These are phyloP conservation scores for Saccharomyces hybrid DNA, from an alignment of 1,139 yeast genomes.

Conservation along the genomic window DNA sequence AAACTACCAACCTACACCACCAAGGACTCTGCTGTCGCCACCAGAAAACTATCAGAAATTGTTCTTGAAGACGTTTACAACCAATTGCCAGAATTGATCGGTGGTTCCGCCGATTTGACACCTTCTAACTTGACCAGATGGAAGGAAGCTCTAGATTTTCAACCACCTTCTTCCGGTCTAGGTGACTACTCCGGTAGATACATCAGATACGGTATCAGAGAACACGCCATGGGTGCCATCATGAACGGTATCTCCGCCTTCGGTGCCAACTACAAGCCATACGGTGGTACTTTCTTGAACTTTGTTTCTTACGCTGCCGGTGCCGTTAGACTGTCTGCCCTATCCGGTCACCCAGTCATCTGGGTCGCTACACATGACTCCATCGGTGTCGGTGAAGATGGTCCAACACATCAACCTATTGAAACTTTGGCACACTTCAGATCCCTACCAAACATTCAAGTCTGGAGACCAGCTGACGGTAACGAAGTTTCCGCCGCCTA, in stretches of 20 bases:
- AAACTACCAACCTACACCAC: slow-evolving; percentile 75
- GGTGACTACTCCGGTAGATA: slow-evolving; percentile 92
- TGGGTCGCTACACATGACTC: slow-evolving; percentile 99
- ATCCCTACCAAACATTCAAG: slow-evolving; percentile 89
- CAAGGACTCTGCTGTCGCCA: slow-evolving; percentile 74
- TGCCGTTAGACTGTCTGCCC: slow-evolving; percentile 90
- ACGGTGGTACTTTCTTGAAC: slow-evolving; percentile 98
- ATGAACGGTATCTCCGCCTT: slow-evolving; percentile 96
- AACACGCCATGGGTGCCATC: slow-evolving; percentile 99
- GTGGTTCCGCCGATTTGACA: slow-evolving; percentile 98
- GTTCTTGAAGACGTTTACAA: slow-evolving; percentile 59
- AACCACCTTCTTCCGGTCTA: slow-evolving; percentile 69
- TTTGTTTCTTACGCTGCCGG: slow-evolving; percentile 98
- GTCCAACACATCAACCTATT: slow-evolving; percentile 99
- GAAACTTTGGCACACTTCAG: slow-evolving; percentile 98
- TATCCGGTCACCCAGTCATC: slow-evolving; percentile 87
- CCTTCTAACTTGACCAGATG: slow-evolving; percentile 95
- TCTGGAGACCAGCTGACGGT: slow-evolving; percentile 99
- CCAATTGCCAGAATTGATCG: slow-evolving; percentile 77
- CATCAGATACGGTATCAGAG: slow-evolving; percentile 98
- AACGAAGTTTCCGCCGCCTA: slow-evolving; percentile 98
- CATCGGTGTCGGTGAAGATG: slow-evolving; percentile 98
- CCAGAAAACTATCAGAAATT: slow-evolving; percentile 89
- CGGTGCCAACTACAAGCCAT: slow-evolving; percentile 88
- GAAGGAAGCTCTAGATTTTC: slow-evolving; percentile 81